phyloP scores from a whole-genome alignment of 2,329 filamentous ascomycete species.

The Eurotiales sp. region DNA sequence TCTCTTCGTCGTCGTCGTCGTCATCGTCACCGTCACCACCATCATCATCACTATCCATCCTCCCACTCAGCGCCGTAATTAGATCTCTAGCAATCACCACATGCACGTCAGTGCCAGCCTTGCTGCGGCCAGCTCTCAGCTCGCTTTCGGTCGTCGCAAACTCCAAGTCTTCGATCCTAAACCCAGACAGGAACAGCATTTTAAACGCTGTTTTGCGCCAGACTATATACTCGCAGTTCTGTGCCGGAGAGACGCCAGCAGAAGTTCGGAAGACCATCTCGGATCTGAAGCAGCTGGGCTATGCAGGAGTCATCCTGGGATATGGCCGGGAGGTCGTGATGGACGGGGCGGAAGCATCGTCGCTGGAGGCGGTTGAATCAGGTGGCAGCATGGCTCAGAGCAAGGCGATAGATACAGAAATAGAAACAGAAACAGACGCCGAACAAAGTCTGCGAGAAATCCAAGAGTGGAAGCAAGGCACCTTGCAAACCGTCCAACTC shows the following conservation, averaged over 20 bases:
- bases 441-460: constrained; percentile 20
- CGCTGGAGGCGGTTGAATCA: no score
- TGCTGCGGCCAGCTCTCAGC: constrained; percentile 67
- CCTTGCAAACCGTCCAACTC: constrained; percentile 62
- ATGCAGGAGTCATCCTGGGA: constrained; percentile 76
- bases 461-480: constrained; percentile 66
- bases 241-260: constrained; percentile 68
- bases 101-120: constrained; percentile 23
- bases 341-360: constrained; percentile 42
- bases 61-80: constrained; percentile 16
- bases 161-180: constrained; percentile 62
- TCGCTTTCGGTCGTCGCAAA: constrained; percentile 68
- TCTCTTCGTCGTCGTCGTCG: background rate
- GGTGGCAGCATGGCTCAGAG: no score
- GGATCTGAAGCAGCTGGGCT: constrained; percentile 69
- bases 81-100: constrained; percentile 16
- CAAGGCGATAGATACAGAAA: background rate
- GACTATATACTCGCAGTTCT: constrained; percentile 90
- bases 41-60: constrained; percentile 14
- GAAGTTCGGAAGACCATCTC: constrained; percentile 66
- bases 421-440: background rate
- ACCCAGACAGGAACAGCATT: constrained; percentile 70
- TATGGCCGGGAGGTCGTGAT: constrained; percentile 80
- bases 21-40: background rate
- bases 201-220: constrained; percentile 68